Percentiles rank a stretch among this genome's conserved stretches.
Evolutionary conservation across 176 grass and related monocot genomes (phyloP).

Genomic region (Oryza coarctata): DNA sequence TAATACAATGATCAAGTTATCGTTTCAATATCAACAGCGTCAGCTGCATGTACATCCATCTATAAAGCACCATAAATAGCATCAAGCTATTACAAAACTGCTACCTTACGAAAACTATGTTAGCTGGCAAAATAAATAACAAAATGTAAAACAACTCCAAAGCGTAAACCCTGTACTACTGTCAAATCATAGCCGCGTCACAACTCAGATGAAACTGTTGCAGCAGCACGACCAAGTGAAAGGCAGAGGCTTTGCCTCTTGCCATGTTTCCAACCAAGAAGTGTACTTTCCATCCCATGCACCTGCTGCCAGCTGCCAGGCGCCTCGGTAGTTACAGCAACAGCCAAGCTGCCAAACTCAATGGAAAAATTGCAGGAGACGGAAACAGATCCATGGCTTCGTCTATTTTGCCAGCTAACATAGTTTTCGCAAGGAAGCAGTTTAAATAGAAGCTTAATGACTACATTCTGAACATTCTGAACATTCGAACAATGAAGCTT

Average conservation of each 20-base stretch:
- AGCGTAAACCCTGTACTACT: background rate
- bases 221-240: background rate
- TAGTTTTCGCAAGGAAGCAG: no score
- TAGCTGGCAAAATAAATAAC: background rate
- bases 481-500: no score
- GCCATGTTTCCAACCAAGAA: background rate
- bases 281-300: background rate
- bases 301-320: background rate
- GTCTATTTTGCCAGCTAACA: no score
- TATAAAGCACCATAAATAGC: background rate
- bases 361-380: background rate
- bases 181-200: background rate
- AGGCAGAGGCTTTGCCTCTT: background rate
- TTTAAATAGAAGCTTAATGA: no score
- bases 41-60: background rate
- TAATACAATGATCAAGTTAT: background rate
- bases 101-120: background rate
- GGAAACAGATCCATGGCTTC: background rate
- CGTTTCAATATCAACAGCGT: background rate
- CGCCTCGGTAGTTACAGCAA: background rate
- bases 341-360: background rate
- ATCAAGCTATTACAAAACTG: background rate
- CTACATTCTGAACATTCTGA: no score
- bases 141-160: background rate
- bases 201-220: background rate